phyloP scores from a whole-genome alignment of 176 grass and related monocot species.

The Carex littledalei region DNA sequence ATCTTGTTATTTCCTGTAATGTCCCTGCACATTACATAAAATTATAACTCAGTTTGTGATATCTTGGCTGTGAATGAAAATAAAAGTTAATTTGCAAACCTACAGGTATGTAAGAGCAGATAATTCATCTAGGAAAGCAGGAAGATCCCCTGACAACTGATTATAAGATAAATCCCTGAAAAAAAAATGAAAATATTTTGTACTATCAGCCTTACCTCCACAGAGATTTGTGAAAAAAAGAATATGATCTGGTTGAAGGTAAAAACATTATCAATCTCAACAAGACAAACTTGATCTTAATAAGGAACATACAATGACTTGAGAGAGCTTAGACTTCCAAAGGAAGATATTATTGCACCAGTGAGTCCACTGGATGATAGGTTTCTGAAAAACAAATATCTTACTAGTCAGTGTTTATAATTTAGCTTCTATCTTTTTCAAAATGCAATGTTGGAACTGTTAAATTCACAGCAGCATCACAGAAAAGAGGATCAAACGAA shows the following conservation, averaged over 20 bases:
- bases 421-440: not conserved
- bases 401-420: not conserved
- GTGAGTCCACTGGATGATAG: conserved; percentile 30
- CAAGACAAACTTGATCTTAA: not conserved
- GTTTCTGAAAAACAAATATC: conserved; percentile 26
- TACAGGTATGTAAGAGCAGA: conserved; percentile 41
- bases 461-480: too few relatives aligned
- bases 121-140: conserved; percentile 34
- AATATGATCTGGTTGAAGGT: not conserved
- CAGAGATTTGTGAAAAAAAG: not conserved
- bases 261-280: not conserved
- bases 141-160: conserved; percentile 38
- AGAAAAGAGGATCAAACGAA: too few relatives aligned
- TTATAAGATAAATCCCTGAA: conserved; percentile 59
- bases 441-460: not conserved
- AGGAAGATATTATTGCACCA: conserved; percentile 21
- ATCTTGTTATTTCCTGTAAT: conserved; percentile 30
- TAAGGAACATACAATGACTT: conserved; percentile 27
- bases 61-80: not conserved
- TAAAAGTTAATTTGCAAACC: not conserved
- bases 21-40: not conserved
- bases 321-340: conserved; percentile 33
- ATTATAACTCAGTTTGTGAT: not conserved
- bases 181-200: not conserved
- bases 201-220: not conserved